Percentiles rank a stretch among this genome's conserved stretches.
Evolutionary conservation across 208 protist species (phyloP).

Genomic region (Plasmodiophora brassicae): DNA sequence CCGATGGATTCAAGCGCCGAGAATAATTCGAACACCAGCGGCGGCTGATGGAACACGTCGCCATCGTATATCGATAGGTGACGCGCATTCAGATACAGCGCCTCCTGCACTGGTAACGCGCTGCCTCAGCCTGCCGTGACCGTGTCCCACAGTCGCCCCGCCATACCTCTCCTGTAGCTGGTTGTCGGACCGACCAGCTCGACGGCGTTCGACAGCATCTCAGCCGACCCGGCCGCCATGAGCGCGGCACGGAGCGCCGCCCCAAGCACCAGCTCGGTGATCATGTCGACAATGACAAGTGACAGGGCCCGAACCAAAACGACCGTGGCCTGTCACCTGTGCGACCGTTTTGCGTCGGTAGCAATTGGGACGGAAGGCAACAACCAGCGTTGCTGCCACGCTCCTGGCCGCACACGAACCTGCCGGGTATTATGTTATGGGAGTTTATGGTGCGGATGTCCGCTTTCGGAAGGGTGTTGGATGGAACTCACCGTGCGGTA

Average conservation of each 20-base stretch:
- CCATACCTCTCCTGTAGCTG: not conserved
- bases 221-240: not conserved
- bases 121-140: not conserved
- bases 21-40: not conserved
- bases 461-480: no score
- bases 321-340: no score
- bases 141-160: not conserved
- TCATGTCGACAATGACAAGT: no score
- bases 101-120: not conserved
- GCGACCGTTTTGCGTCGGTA: no score
- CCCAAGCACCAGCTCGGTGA: not conserved
- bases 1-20: not conserved
- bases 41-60: not conserved
- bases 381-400: no score
- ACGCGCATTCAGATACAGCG: not conserved
- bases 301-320: no score
- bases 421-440: no score
- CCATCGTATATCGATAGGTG: not conserved
- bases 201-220: not conserved
- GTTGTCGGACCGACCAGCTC: not conserved
- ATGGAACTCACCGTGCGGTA: no score
- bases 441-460: no score
- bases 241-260: not conserved
- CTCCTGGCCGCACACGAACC: no score
- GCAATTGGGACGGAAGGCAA: no score